phyloP scores from a whole-genome alignment of 805 yeast species.

The Lachancea sp. region DNA sequence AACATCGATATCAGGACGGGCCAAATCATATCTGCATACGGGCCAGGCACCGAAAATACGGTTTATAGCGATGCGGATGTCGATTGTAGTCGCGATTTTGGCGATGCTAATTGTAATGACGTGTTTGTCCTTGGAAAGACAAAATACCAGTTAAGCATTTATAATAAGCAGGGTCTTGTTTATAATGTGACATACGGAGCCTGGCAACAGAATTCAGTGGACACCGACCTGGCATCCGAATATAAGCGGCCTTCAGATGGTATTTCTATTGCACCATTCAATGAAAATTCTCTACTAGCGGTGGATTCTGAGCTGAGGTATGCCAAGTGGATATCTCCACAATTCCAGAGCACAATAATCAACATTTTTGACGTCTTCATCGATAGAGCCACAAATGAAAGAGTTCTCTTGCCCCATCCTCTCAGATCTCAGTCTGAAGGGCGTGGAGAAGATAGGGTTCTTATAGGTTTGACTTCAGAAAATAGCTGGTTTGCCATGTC shows the following conservation, averaged over 20 bases:
- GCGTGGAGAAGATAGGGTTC: slow-evolving; percentile 42
- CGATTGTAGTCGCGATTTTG: slow-evolving; percentile 13
- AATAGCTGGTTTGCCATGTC: slow-evolving; percentile 87
- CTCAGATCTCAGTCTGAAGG: slow-evolving; percentile 32
- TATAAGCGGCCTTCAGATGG: slow-evolving; percentile 59
- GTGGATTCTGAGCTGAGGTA: slow-evolving; percentile 60
- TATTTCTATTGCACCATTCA: slow-evolving; percentile 75
- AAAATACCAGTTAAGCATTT: slow-evolving; percentile 66
- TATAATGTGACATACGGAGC: slow-evolving; percentile 84
- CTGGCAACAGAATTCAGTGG: slow-evolving; percentile 91
- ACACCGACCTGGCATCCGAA: slow-evolving; percentile 45
- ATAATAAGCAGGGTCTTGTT: slow-evolving; percentile 58
- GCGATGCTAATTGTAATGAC: slow-evolving; percentile 26
- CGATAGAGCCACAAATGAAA: slow-evolving; percentile 31
- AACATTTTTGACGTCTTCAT: slow-evolving; percentile 69
- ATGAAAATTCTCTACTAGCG: slow-evolving; percentile 73
- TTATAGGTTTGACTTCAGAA: slow-evolving; percentile 54
- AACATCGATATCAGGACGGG: slow-evolving; percentile 73
- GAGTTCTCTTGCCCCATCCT: slow-evolving; percentile 65
- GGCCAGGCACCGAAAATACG: slow-evolving; percentile 39
- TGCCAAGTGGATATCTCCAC: slow-evolving; percentile 68
- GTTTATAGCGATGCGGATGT: slow-evolving; percentile 13
- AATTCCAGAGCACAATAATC: slow-evolving; percentile 64
- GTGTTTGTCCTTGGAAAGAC: slow-evolving; percentile 62
- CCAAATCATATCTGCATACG: slow-evolving; percentile 61